Evolutionary conservation across 2,329 filamentous ascomycete species (phyloP).

Genomic region (Aspergillus sp.): DNA sequence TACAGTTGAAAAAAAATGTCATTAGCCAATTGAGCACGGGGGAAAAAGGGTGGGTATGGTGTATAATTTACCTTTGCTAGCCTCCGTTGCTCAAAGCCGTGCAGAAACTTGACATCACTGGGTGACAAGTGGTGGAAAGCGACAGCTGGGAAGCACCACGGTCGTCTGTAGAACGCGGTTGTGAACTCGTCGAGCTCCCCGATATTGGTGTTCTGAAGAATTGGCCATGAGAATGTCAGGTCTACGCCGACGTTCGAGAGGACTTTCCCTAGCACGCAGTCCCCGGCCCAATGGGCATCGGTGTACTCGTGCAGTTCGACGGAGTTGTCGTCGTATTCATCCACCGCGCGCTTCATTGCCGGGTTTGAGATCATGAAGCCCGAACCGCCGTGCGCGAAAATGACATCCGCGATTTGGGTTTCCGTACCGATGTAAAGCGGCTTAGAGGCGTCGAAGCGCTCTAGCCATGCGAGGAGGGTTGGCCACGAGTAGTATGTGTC

Average conservation of each 20-base stretch:
- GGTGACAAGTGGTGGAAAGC: constrained; percentile 52
- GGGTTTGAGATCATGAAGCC: constrained; percentile 54
- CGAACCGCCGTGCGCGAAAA: constrained; percentile 56
- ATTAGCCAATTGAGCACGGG: not conserved
- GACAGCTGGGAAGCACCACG: constrained; percentile 53
- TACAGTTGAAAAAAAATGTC: not conserved
- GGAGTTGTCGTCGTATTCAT: constrained; percentile 44
- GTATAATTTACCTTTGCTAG: not conserved
- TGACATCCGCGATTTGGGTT: constrained; percentile 50
- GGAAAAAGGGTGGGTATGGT: not conserved
- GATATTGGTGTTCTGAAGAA: constrained; percentile 43
- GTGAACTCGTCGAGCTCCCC: constrained; percentile 47
- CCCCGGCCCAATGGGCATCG: constrained; percentile 49
- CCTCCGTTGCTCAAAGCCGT: constrained; percentile 50
- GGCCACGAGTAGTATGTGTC: constrained; percentile 59
- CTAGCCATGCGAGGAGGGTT: constrained; percentile 55
- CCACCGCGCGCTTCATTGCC: constrained; percentile 47
- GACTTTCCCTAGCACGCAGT: constrained; percentile 52
- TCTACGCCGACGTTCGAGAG: constrained; percentile 48
- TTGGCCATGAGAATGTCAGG: constrained; percentile 50
- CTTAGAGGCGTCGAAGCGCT: constrained; percentile 48
- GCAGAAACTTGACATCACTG: constrained; percentile 44
- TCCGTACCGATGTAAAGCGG: constrained; percentile 56
- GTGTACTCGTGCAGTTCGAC: constrained; percentile 49
- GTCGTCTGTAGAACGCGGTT: constrained; percentile 38